Base-by-base conservation (phyloP, 1,284 basidiomycete species). In the Thecaphora thlaspeos region DNA sequence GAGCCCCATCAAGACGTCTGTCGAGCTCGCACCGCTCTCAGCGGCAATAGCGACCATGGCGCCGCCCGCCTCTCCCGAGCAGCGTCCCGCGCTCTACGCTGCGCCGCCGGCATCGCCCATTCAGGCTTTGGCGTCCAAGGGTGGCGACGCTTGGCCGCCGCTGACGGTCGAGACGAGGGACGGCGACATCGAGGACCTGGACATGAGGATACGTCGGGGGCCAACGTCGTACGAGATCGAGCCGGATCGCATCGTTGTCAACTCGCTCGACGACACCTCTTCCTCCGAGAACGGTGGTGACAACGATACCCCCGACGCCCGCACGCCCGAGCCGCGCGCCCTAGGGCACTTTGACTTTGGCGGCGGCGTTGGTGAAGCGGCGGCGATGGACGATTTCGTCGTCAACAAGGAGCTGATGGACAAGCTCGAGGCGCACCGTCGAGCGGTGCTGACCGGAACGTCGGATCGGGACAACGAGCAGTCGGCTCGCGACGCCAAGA, bases 321-420 rank as follows among this genome's bases (percentile, higher is more conserved):
- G 26, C 26, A 28, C 26, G 11, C 26, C 7, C 26, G 26, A 5
- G 11, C 7, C 5, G 26, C 26, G 11, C 26, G 26, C 26, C 7
- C 26, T 28, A n/a, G n/a, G n/a, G n/a, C n/a, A n/a, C 14, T 30
- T 30, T 14, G 28, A 30, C 32, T 15, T 17, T 15, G 11, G 32
- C 11, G 18, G 14, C 18, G n/a, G 39, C 11, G 39, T 8, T 3
- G n/a, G 7, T 40, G 18, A 23, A 4, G 56, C 49, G 21, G 43
- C 44, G 14, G 17, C 37, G 0, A 50, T n/a, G 11, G 17, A 46
- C 39, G 58, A 50, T n/a, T 65, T 56, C 51, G 45, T 65, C 46
- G 60, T 65, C 54, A 71, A 62, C 51, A 61, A 60, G 42, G 66
- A 68, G 48, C 65, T 69, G 38, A 66, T 71, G 44, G 54, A 64